A percentile compares a stretch with the other conserved stretches of the same genome.
These are phyloP conservation scores for Rhazya stricta DNA, from an alignment of 257 asterid species.

Conservation along the genomic window DNA sequence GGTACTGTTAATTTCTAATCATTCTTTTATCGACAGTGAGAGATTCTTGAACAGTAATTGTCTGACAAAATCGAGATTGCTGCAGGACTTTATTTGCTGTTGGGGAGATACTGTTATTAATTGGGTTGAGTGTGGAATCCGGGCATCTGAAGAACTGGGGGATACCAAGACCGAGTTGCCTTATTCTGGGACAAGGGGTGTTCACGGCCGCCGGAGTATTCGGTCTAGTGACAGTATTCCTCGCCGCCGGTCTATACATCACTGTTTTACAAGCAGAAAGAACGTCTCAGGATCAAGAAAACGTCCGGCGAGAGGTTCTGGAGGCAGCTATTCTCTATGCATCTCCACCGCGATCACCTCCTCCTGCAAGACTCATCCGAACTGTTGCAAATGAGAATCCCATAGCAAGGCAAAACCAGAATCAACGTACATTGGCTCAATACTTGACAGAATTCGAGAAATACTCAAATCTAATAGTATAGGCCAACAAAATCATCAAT, in stretches of 20 bases:
- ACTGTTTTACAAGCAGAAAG: constrained; percentile 52
- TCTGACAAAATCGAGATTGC: background rate
- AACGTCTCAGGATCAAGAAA: constrained; percentile 32
- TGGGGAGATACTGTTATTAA: constrained; percentile 65
- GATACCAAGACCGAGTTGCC: constrained; percentile 45
- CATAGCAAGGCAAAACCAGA: constrained; percentile 30
- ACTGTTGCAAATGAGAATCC: constrained; percentile 45
- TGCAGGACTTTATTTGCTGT: constrained; percentile 71
- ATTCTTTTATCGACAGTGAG: too few relatives aligned
- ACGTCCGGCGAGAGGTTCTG: constrained; percentile 32
- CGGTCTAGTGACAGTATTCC: constrained; percentile 55
- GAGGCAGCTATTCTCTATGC: constrained; percentile 55
- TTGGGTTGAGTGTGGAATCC: constrained; percentile 80
- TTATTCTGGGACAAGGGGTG: constrained; percentile 49
- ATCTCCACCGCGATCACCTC: constrained; percentile 66
- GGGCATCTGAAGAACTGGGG: constrained; percentile 82
- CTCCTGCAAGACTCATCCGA: constrained; percentile 22
- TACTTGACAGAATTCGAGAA: constrained; percentile 57
- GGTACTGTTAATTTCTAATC: constrained; percentile 32
- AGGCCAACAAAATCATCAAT: constrained; percentile 2
- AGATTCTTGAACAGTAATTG: background rate
- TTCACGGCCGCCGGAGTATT: constrained; percentile 81
- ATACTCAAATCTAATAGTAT: constrained; percentile 37
- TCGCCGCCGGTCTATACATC: constrained; percentile 64
- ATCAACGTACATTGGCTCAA: constrained; percentile 35